phyloP scores from a whole-genome alignment of 139 green algal genomes.

The Tetraselmis striata region DNA sequence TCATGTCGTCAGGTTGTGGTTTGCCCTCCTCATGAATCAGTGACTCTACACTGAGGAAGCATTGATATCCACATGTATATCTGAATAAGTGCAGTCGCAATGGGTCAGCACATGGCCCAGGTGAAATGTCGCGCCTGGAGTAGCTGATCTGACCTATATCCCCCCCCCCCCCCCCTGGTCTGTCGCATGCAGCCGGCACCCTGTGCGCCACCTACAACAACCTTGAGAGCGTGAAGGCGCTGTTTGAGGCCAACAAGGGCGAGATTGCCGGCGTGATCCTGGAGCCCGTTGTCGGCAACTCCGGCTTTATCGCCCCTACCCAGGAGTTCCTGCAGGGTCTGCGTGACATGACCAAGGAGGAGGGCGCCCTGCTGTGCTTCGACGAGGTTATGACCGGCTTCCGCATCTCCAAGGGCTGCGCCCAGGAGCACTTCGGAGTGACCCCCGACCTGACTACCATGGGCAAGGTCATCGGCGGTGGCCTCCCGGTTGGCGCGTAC shows the following conservation, averaged over 20 bases:
- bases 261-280: slow-evolving; percentile 96
- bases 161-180: too few relatives aligned
- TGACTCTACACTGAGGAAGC: not conserved
- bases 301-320: slow-evolving; percentile 92
- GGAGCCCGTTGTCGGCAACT: slow-evolving; percentile 93
- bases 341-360: slow-evolving; percentile 66
- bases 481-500: slow-evolving; percentile 95
- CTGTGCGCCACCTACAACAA: slow-evolving; percentile 70
- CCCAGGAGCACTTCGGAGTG: slow-evolving; percentile 92
- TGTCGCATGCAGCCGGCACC: slow-evolving; percentile 46
- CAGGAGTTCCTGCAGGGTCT: slow-evolving; percentile 90
- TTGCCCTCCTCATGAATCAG: too few relatives aligned
- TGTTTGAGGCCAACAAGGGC: slow-evolving; percentile 92
- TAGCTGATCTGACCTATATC: too few relatives aligned
- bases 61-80: too few relatives aligned
- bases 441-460: slow-evolving; percentile 98
- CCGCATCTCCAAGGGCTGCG: slow-evolving; percentile 46
- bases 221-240: slow-evolving; percentile 54
- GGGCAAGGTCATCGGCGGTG: slow-evolving; percentile 98
- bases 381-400: slow-evolving; percentile 78
- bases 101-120: too few relatives aligned
- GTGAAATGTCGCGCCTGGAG: not conserved
- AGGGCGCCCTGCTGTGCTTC: slow-evolving; percentile 94
- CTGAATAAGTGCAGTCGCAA: too few relatives aligned
- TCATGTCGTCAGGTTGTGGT: too few relatives aligned